Conservation (phyloP, 2,329 filamentous ascomycete species). For the Chrysoporthe austroafricana region DNA sequence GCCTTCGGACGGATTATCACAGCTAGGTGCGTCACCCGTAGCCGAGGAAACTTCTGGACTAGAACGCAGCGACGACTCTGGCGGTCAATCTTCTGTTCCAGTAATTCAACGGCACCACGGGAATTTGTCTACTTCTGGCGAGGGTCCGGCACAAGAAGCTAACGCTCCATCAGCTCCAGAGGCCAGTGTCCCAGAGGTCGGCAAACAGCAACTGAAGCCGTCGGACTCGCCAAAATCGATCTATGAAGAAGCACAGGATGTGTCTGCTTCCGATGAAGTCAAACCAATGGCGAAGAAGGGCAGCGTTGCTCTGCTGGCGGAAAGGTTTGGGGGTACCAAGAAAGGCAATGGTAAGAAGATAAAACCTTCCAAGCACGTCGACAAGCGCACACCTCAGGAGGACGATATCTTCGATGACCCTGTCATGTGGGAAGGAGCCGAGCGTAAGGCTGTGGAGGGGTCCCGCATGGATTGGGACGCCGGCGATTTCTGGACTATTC, state of each 20-base stretch:
- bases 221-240: conserved; percentile 12
- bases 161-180: conserved; percentile 18
- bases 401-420: conserved; percentile 52
- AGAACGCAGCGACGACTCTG: conserved; percentile 3
- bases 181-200: neutral
- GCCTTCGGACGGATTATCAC: conserved; percentile 2
- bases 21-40: conserved; percentile 9
- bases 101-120: conserved; percentile 7
- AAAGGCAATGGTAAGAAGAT: conserved; percentile 43
- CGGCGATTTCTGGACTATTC: conserved; percentile 32
- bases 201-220: conserved; percentile 6
- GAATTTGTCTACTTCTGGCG: neutral
- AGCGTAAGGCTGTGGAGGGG: conserved; percentile 40
- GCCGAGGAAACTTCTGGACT: neutral
- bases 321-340: conserved; percentile 41
- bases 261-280: conserved; percentile 16
- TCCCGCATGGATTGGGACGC: conserved; percentile 34
- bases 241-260: conserved; percentile 2
- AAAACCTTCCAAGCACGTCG: conserved; percentile 43
- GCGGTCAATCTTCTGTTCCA: neutral
- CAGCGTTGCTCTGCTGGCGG: conserved; percentile 41
- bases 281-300: conserved; percentile 29
- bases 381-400: conserved; percentile 43
- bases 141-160: conserved; percentile 10
- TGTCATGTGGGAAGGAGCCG: conserved; percentile 48